Percentiles rank a stretch among this genome's conserved stretches.
phyloP scores from a whole-genome alignment of 192 early-diverging fungal species.

The Backusella psychrophila region DNA sequence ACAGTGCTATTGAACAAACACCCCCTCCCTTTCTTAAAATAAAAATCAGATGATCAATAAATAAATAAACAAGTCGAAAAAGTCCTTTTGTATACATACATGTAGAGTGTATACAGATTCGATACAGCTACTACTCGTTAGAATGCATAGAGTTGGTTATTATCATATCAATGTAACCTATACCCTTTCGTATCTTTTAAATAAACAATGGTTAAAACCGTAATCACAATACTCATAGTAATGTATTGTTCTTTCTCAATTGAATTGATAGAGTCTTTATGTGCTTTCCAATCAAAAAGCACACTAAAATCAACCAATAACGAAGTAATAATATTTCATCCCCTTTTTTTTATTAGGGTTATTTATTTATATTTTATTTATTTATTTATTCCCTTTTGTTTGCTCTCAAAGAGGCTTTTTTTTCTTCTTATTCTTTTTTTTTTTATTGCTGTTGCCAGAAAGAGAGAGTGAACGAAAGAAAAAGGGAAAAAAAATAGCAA shows the following conservation, averaged over 20 bases:
- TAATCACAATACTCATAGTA: too few species aligned
- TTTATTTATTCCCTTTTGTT: background rate
- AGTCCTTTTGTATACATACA: background rate
- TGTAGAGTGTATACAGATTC: too few species aligned
- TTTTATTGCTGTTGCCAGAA: background rate
- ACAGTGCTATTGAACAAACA: background rate
- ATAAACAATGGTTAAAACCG: too few species aligned
- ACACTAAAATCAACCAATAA: background rate
- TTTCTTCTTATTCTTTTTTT: background rate
- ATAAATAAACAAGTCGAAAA: background rate
- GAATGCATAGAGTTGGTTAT: too few species aligned
- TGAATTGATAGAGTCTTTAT: background rate
- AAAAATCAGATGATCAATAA: background rate
- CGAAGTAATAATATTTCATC: background rate
- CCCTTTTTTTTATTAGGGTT: background rate
- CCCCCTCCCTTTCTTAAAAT: background rate
- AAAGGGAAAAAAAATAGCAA: background rate
- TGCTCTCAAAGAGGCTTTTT: background rate
- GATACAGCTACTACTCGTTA: too few species aligned
- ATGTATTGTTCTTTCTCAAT: background rate
- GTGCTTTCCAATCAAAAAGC: background rate
- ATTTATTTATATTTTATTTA: background rate
- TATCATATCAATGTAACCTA: too few species aligned
- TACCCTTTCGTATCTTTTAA: too few species aligned
- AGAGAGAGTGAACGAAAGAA: background rate